Conservation (phyloP, 2,329 filamentous ascomycete species). For the Colletotrichum limetticola region DNA sequence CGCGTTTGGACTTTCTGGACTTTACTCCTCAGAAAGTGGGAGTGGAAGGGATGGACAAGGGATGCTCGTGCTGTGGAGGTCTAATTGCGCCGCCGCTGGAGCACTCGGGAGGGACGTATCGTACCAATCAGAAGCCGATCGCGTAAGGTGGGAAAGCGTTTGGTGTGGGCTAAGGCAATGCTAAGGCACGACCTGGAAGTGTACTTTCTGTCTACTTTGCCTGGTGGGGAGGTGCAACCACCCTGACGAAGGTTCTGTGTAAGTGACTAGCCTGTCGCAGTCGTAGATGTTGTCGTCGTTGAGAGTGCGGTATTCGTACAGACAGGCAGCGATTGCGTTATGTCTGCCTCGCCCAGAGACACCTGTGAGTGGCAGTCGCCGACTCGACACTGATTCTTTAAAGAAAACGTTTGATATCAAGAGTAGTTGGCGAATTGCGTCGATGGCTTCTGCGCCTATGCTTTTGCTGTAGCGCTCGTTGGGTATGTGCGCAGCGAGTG, state of each 20-base stretch:
- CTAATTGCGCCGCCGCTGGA: slow-evolving; percentile 34
- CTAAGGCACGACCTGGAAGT: slow-evolving; percentile 14
- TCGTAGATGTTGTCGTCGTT: not conserved
- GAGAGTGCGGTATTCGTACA: not conserved
- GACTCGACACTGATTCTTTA: not conserved
- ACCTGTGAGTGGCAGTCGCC: not conserved
- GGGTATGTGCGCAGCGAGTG: not conserved
- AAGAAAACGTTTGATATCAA: not conserved
- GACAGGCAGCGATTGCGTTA: slow-evolving; percentile 13
- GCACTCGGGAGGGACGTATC: slow-evolving; percentile 39
- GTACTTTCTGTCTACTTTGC: slow-evolving; percentile 21
- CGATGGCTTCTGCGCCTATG: not conserved
- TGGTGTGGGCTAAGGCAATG: slow-evolving; percentile 19
- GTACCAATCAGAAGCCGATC: slow-evolving; percentile 47
- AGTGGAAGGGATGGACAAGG: slow-evolving; percentile 28
- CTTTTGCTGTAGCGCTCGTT: not conserved
- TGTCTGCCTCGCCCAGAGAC: not conserved
- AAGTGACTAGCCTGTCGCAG: slow-evolving; percentile 18
- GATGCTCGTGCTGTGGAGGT: slow-evolving; percentile 20
- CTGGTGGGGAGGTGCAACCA: slow-evolving; percentile 24
- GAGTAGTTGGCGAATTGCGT: not conserved
- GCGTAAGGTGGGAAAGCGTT: slow-evolving; percentile 40
- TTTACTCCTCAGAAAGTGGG: not conserved
- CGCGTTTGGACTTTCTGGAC: slow-evolving; percentile 28
- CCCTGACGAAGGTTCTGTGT: slow-evolving; percentile 22